Base-by-base conservation (phyloP, 768 basidiomycete species). In the Lactarius vividus region DNA sequence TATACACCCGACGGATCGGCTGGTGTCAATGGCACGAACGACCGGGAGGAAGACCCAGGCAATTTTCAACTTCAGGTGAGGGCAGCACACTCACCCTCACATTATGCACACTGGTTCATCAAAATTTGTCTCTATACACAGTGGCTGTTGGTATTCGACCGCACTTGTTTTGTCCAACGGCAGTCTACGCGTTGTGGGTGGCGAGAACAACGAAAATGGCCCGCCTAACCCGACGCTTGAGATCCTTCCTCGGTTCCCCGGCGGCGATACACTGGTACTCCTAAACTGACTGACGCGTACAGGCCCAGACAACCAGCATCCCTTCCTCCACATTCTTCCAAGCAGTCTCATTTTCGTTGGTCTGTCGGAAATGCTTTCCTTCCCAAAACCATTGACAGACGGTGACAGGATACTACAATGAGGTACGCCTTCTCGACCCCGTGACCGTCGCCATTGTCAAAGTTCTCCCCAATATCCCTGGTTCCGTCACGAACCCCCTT, bases 241-340 rank as follows among this genome's bases (percentile, higher is more conserved):
- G 74, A 79, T 89, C 58, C 77, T 92, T 3, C 91, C 91, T 1
- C 85, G 79, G 29, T 86, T 88, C 6, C 73, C 73, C 0, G 91
- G 90, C 1, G 90, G 87, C 20, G 77, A 80, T 60, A 91, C 89
- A 0, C 77, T 79, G 10, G 62, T 88, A 60, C 79, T 84, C 58
- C 80, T 92, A 58, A 86, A 88, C 65, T 92, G 84, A 78, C 77
- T 92, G 29, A 73, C 78, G 39, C 81, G 88, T 33, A 92, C 91
- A 4, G 88, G 92, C 70, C 91, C 91, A 0, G 85, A 89, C 72
- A 92, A 92, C 70, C 73, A 92, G 57, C 92, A 93, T 71, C 91
- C 91, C 0, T 92, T 89, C 79, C 75, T 92, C 39, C 74, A 87
- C 61, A 81, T 91, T 6, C 81, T 93, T 18, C 90, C 91, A 0